These are phyloP conservation scores for Lactarius quietus DNA, from an alignment of 768 basidiomycete species.

Conservation along the genomic window DNA sequence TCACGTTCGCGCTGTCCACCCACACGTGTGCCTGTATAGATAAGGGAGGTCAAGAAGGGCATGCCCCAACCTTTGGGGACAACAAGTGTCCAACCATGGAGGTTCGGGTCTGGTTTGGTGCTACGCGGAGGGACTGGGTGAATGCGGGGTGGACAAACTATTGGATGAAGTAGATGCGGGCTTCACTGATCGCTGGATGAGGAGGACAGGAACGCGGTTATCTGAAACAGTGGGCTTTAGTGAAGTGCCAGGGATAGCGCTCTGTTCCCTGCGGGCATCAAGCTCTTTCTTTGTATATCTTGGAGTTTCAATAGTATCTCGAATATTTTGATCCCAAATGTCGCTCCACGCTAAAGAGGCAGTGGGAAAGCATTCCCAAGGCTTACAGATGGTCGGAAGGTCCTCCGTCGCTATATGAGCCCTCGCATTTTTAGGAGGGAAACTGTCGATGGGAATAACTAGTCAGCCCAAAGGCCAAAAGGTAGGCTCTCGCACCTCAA, in stretches of 20 bases:
- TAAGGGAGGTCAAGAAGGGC: slow-evolving; percentile 82
- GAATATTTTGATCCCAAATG: slow-evolving; percentile 65
- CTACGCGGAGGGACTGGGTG: slow-evolving; percentile 10
- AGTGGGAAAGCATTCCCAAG: slow-evolving; percentile 50
- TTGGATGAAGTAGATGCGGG: slow-evolving; percentile 25
- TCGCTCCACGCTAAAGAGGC: slow-evolving; percentile 56
- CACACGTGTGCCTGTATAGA: slow-evolving; percentile 78
- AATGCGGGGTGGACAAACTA: slow-evolving; percentile 24
- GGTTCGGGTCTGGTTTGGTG: slow-evolving; percentile 27
- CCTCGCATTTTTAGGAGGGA: slow-evolving; percentile 78
- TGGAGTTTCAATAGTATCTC: slow-evolving; percentile 54
- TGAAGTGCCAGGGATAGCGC: slow-evolving; percentile 70
- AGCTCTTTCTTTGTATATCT: slow-evolving; percentile 80
- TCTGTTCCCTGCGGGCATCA: slow-evolving; percentile 79
- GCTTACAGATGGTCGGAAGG: slow-evolving; percentile 30
- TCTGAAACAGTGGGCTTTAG: slow-evolving; percentile 70
- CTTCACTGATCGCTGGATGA: slow-evolving; percentile 76
- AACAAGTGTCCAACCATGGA: slow-evolving; percentile 87
- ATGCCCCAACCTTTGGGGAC: slow-evolving; percentile 89
- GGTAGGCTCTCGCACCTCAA: slow-evolving; percentile 53
- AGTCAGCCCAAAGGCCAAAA: background rate
- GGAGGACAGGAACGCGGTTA: slow-evolving; percentile 76
- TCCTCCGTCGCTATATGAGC: slow-evolving; percentile 32
- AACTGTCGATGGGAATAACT: slow-evolving; percentile 45
- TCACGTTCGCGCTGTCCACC: slow-evolving; percentile 81